These are phyloP conservation scores for Colletotrichum australisinense DNA, from an alignment of 2,329 filamentous ascomycete species.

Conservation along the genomic window DNA sequence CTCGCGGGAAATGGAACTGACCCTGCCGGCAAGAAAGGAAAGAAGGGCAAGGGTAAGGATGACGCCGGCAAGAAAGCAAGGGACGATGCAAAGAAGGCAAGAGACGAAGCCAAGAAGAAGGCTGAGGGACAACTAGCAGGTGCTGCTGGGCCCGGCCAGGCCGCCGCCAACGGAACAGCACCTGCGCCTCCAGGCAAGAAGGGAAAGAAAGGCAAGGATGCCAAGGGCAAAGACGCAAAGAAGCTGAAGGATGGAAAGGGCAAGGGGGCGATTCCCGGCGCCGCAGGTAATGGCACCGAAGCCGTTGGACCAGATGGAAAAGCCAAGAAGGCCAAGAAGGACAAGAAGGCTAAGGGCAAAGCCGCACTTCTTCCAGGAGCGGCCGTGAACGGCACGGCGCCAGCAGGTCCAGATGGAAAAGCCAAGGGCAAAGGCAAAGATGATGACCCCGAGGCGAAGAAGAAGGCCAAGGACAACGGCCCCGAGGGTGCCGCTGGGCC, in stretches of 20 bases:
- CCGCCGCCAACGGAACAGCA: conserved; percentile 11
- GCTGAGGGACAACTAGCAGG: conserved; percentile 4
- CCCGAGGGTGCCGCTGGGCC: neutral
- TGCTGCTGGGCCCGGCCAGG: conserved; percentile 12
- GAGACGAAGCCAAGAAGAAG: conserved; percentile 13
- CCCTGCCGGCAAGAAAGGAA: conserved; percentile 2
- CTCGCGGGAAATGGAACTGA: neutral
- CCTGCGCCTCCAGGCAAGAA: neutral
- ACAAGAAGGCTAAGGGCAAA: no score
- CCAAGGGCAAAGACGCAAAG: neutral
- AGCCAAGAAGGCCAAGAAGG: neutral
- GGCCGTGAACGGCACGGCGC: no score
- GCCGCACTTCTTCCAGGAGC: no score
- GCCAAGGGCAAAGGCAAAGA: no score
- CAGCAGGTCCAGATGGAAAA: no score
- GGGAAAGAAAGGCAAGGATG: neutral
- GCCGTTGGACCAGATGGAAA: neutral
- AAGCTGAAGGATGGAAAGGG: neutral
- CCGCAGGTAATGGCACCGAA: conserved; percentile 10
- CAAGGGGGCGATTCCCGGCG: neutral
- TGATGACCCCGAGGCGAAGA: no score
- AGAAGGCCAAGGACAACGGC: neutral
- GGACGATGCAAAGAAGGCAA: conserved; percentile 17
- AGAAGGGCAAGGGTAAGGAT: conserved; percentile 13
- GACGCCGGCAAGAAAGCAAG: conserved; percentile 14